Evolutionary conservation across 2,329 filamentous ascomycete genomes (phyloP).

Genomic region (Neopestalotiopsis rosae): DNA sequence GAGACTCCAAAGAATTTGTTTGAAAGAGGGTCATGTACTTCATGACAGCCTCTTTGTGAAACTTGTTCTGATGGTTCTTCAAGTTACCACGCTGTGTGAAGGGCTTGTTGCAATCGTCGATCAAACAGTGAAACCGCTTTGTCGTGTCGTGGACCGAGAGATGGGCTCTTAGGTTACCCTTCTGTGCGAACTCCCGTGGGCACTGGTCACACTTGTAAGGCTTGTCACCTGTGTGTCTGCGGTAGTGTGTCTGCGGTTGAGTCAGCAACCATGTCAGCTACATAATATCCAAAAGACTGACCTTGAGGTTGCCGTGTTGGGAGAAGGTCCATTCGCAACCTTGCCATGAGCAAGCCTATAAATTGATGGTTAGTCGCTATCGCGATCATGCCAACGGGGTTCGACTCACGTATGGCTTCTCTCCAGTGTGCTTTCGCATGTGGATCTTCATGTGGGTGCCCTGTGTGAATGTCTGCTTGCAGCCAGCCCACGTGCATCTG

Average conservation of each 20-base stretch:
- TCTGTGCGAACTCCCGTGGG: conserved; percentile 82
- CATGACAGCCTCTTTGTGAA: conserved; percentile 77
- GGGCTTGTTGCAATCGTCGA: conserved; percentile 84
- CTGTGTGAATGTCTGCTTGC: conserved; percentile 83
- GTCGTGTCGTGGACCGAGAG: conserved; percentile 77
- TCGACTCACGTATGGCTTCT: conserved; percentile 83
- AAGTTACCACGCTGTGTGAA: conserved; percentile 93
- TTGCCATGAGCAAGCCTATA: conserved; percentile 67
- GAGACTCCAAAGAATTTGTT: conserved; percentile 62
- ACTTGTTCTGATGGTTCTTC: conserved; percentile 90
- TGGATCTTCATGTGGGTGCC: conserved; percentile 95
- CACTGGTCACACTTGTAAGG: conserved; percentile 83
- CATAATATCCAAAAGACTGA: conserved; percentile 43
- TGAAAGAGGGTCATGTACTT: conserved; percentile 73
- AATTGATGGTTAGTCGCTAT: conserved; percentile 29
- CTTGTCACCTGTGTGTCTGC: conserved; percentile 85
- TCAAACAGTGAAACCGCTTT: conserved; percentile 80
- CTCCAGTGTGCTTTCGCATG: conserved; percentile 83
- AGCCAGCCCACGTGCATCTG: conserved; percentile 74
- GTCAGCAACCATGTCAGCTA: conserved; percentile 22
- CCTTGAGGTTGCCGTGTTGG: conserved; percentile 89
- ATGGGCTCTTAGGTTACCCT: conserved; percentile 85
- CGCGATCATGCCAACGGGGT: conserved; percentile 27
- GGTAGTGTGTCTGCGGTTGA: conserved; percentile 73
- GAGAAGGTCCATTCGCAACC: conserved; percentile 83